A percentile compares a stretch with the other conserved stretches of the same genome.
Evolutionary conservation across 768 basidiomycete genomes (phyloP).

Genomic region (Cystofilobasidium capitatum): DNA sequence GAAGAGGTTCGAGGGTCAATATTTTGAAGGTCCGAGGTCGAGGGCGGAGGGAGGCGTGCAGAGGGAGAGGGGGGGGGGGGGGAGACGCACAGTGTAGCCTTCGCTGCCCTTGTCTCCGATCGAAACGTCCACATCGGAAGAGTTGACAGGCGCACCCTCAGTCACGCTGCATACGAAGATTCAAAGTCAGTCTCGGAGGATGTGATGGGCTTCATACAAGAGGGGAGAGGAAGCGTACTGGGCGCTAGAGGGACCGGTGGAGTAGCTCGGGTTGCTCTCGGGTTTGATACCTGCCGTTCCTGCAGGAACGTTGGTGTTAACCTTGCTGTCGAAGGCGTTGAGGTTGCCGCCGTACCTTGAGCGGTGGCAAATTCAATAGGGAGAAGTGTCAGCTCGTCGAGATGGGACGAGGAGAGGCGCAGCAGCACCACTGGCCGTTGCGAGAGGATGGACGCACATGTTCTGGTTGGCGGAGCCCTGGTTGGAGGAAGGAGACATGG

Average conservation of each 20-base stretch:
- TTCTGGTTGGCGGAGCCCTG: not conserved
- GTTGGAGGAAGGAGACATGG: not conserved
- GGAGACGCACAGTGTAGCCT: too few species aligned
- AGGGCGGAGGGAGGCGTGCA: too few species aligned
- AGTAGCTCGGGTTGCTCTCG: not conserved
- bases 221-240: not conserved
- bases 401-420: too few species aligned
- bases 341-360: constrained; percentile 4
- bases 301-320: not conserved
- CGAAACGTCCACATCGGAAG: not conserved
- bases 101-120: not conserved
- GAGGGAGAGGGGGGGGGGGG: too few species aligned
- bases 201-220: too few species aligned
- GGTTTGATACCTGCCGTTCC: not conserved
- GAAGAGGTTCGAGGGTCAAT: too few species aligned
- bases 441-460: not conserved
- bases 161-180: not conserved
- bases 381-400: not conserved
- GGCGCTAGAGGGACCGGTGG: not conserved
- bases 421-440: not conserved
- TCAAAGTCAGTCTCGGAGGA: too few species aligned
- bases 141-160: not conserved
- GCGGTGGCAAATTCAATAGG: not conserved
- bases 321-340: not conserved
- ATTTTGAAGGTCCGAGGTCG: too few species aligned